Evolutionary conservation across 192 early-diverging fungal genomes (phyloP).

Genomic region (Cladochytrium replicatum): DNA sequence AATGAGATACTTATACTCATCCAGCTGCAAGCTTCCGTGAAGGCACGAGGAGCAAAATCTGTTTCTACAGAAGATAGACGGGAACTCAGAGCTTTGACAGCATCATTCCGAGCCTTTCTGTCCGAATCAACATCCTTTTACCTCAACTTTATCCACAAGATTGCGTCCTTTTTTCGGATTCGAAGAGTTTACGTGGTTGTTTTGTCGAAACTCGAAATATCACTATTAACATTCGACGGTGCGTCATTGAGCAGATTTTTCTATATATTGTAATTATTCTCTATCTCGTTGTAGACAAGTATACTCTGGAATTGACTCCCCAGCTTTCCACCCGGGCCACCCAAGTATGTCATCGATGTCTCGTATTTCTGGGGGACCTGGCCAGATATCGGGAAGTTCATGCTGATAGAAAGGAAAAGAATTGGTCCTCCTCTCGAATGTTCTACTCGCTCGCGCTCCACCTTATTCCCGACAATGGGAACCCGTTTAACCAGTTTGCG

Average conservation of each 20-base stretch:
- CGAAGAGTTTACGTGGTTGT: background rate
- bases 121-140: constrained; percentile 18
- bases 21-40: background rate
- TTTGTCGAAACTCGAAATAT: background rate
- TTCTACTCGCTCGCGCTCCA: constrained; percentile 56
- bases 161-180: background rate
- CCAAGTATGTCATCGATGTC: constrained; percentile 22
- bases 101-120: constrained; percentile 15
- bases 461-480: constrained; percentile 49
- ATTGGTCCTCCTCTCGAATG: constrained; percentile 43
- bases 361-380: constrained; percentile 60
- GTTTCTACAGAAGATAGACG: background rate
- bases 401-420: constrained; percentile 41
- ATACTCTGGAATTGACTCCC: too few species aligned
- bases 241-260: too few species aligned
- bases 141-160: constrained; percentile 10
- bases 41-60: background rate
- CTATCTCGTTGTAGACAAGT: too few species aligned
- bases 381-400: constrained; percentile 55
- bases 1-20: background rate
- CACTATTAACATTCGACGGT: too few species aligned
- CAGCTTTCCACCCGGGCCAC: too few species aligned
- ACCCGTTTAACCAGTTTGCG: constrained; percentile 70
- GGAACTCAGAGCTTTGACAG: constrained; percentile 10
- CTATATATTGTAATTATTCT: too few species aligned